Conservation (phyloP, 129 eudicot species). For the Scalesia atractyloides region DNA sequence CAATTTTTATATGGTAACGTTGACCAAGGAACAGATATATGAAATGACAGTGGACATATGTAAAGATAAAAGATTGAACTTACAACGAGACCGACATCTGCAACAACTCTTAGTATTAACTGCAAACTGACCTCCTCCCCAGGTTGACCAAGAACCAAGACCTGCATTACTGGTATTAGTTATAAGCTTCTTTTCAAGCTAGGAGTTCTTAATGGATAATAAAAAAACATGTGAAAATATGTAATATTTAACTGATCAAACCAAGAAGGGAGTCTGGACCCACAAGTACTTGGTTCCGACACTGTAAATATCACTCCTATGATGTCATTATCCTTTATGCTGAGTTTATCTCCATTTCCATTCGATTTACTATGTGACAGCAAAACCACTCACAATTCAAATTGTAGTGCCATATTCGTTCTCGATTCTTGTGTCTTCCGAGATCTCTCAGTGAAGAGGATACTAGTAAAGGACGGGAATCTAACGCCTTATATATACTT, state of each 20-base stretch:
- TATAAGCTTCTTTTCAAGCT: constrained; percentile 9
- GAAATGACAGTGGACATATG: constrained; percentile 5
- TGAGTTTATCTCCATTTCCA: not conserved
- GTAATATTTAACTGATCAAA: not conserved
- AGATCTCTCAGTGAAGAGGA: not conserved
- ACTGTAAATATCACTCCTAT: too few species aligned
- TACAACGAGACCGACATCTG: constrained; percentile 97
- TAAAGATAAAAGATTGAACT: constrained; percentile 36
- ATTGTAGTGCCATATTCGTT: not conserved
- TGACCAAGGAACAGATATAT: not conserved
- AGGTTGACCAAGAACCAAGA: constrained; percentile 77
- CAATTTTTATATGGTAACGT: not conserved
- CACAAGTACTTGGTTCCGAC: not conserved
- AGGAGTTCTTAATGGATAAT: constrained; percentile 1
- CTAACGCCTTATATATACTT: not conserved
- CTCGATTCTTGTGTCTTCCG: not conserved
- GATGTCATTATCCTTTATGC: too few species aligned
- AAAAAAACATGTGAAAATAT: constrained; percentile 4
- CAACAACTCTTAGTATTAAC: constrained; percentile 89
- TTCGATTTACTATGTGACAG: not conserved
- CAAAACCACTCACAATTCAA: not conserved
- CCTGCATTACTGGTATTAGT: constrained; percentile 46
- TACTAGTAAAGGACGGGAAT: not conserved
- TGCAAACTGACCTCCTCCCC: constrained; percentile 91
- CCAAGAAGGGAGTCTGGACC: not conserved